A percentile compares a stretch with the other conserved stretches of the same genome.
These are phyloP conservation scores for Corylus avellana DNA, from an alignment of 306 rosid genomes.

Conservation along the genomic window DNA sequence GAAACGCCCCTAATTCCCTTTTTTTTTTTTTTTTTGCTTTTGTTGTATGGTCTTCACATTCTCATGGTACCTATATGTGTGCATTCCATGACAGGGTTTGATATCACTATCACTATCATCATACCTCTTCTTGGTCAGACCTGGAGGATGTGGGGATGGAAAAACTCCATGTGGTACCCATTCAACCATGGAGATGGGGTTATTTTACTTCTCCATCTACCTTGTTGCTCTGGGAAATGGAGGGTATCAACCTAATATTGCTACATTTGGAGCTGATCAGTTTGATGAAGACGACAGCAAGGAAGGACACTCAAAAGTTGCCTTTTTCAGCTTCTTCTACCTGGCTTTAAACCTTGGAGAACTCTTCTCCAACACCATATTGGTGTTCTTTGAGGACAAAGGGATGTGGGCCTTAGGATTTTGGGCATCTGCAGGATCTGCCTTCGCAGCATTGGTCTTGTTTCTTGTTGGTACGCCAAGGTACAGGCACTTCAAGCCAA, in stretches of 20 bases:
- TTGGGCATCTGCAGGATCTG: slow-evolving; percentile 83
- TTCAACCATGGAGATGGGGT: slow-evolving; percentile 56
- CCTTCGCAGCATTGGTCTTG: slow-evolving; percentile 76
- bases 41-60: neutral
- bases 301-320: slow-evolving; percentile 76
- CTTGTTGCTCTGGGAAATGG: slow-evolving; percentile 93
- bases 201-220: slow-evolving; percentile 90
- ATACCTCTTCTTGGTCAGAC: slow-evolving; percentile 73
- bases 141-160: slow-evolving; percentile 80
- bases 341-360: slow-evolving; percentile 90
- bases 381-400: slow-evolving; percentile 82
- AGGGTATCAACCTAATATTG: slow-evolving; percentile 93
- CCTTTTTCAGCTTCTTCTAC: slow-evolving; percentile 98
- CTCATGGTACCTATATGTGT: slow-evolving; percentile 6
- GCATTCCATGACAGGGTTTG: slow-evolving; percentile 61
- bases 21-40: too few relatives aligned
- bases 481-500: slow-evolving; percentile 90
- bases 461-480: slow-evolving; percentile 79
- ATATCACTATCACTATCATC: slow-evolving; percentile 71
- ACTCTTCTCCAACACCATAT: slow-evolving; percentile 92
- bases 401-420: slow-evolving; percentile 95
- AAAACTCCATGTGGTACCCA: slow-evolving; percentile 59
- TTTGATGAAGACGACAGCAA: slow-evolving; percentile 76
- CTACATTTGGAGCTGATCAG: slow-evolving; percentile 97
- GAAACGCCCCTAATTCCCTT: too few relatives aligned